Conservation (phyloP, 257 asterid genomes). For the Eustoma russellianum region DNA sequence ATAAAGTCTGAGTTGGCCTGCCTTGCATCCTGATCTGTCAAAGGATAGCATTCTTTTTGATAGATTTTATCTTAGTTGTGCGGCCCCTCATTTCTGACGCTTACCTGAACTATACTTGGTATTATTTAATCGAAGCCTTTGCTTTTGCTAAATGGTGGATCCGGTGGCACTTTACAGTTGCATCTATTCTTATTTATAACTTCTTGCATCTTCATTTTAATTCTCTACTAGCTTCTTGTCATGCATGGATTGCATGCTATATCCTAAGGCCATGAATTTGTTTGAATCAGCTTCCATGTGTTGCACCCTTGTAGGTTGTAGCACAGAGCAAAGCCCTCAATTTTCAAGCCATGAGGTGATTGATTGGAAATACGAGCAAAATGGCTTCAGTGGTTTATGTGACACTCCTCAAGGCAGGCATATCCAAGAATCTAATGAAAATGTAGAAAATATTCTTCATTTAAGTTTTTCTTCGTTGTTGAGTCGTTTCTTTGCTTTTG, state of each 20-base stretch:
- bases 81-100: too few relatives aligned
- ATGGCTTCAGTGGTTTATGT: constrained; percentile 29
- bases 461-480: background rate
- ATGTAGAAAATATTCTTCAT: constrained; percentile 19
- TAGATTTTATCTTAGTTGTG: background rate
- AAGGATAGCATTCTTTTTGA: too few relatives aligned
- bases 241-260: background rate
- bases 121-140: too few relatives aligned
- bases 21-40: too few relatives aligned
- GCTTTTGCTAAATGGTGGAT: too few relatives aligned
- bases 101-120: too few relatives aligned
- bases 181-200: background rate
- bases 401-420: constrained; percentile 25
- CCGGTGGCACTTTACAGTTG: background rate
- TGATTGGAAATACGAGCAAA: constrained; percentile 51
- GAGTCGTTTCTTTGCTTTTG: background rate
- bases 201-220: constrained; percentile 1
- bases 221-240: background rate
- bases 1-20: too few relatives aligned
- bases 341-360: constrained; percentile 30
- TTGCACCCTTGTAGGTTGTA: constrained; percentile 36
- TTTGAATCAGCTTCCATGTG: constrained; percentile 17
- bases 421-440: constrained; percentile 16
- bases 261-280: constrained; percentile 5
- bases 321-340: constrained; percentile 24